Percentiles rank a stretch among this genome's conserved stretches.
Conservation (phyloP, 805 yeast genomes). For the Ogataea pignaliae region DNA sequence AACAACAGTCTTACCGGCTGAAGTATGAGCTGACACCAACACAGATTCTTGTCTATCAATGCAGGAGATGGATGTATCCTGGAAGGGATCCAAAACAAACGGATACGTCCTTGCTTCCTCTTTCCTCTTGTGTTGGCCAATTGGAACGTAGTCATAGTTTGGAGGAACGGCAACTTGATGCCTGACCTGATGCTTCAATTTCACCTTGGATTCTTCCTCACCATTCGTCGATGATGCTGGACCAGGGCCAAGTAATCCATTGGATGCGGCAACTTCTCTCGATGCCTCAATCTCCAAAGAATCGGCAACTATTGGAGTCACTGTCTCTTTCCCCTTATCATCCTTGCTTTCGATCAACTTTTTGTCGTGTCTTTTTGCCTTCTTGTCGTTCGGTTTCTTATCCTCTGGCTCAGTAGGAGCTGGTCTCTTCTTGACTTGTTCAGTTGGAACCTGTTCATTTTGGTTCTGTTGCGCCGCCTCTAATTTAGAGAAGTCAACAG, state of each 20-base stretch:
- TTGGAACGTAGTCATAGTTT: slow-evolving; percentile 80
- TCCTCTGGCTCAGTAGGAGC: slow-evolving; percentile 5
- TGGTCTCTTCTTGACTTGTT: slow-evolving; percentile 13
- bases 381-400: slow-evolving; percentile 14
- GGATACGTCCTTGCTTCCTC: slow-evolving; percentile 88
- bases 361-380: slow-evolving; percentile 29
- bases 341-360: slow-evolving; percentile 16
- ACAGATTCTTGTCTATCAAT: slow-evolving; percentile 94
- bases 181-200: slow-evolving; percentile 87
- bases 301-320: slow-evolving; percentile 78
- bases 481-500: slow-evolving; percentile 24
- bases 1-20: slow-evolving; percentile 96
- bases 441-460: slow-evolving; percentile 1
- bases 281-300: slow-evolving; percentile 85
- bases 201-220: slow-evolving; percentile 38
- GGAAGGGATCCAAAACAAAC: slow-evolving; percentile 93
- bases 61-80: slow-evolving; percentile 93
- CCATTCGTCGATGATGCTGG: slow-evolving; percentile 26
- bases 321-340: slow-evolving; percentile 17
- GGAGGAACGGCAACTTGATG: slow-evolving; percentile 98
- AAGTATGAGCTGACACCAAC: slow-evolving; percentile 94
- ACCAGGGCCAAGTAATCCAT: slow-evolving; percentile 49
- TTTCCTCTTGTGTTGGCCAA: slow-evolving; percentile 75
- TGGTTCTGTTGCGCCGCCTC: slow-evolving; percentile 4
- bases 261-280: slow-evolving; percentile 80